Evolutionary conservation across 2,329 filamentous ascomycete genomes (phyloP).

Genomic region (Aspergillus sp.): DNA sequence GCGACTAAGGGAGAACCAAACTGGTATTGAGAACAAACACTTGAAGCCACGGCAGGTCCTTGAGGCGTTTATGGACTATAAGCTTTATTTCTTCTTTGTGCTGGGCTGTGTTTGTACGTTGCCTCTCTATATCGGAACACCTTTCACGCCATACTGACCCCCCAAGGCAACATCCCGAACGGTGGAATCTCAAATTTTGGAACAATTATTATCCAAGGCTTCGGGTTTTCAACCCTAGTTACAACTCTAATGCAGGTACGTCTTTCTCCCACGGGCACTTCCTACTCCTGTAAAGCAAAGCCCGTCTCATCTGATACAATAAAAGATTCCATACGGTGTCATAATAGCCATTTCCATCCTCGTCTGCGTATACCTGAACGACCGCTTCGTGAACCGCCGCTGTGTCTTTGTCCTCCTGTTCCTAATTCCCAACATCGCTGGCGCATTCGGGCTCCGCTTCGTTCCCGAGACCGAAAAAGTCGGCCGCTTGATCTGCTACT

Average conservation of each 20-base stretch:
- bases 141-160: too few species aligned
- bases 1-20: slow-evolving; percentile 57
- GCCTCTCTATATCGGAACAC: neutral
- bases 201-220: slow-evolving; percentile 58
- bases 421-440: slow-evolving; percentile 59
- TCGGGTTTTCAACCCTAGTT: slow-evolving; percentile 55
- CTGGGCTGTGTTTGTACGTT: slow-evolving; percentile 48
- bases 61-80: slow-evolving; percentile 59
- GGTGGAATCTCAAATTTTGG: slow-evolving; percentile 61
- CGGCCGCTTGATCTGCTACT: slow-evolving; percentile 59
- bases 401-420: slow-evolving; percentile 57
- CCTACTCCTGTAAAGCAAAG: too few species aligned
- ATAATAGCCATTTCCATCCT: slow-evolving; percentile 53
- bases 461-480: slow-evolving; percentile 52
- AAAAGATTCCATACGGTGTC: slow-evolving; percentile 51
- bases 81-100: slow-evolving; percentile 59
- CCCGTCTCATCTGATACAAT: neutral
- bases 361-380: slow-evolving; percentile 49
- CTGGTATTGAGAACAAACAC: slow-evolving; percentile 58
- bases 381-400: slow-evolving; percentile 49
- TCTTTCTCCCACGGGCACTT: neutral
- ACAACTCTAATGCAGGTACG: slow-evolving; percentile 54
- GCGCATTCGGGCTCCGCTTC: slow-evolving; percentile 58
- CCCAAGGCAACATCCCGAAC: slow-evolving; percentile 50
- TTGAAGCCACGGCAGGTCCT: slow-evolving; percentile 56